phyloP scores from a whole-genome alignment of 164 flowering plant genomes.

The Kalanchoe fedtschenkoi region DNA sequence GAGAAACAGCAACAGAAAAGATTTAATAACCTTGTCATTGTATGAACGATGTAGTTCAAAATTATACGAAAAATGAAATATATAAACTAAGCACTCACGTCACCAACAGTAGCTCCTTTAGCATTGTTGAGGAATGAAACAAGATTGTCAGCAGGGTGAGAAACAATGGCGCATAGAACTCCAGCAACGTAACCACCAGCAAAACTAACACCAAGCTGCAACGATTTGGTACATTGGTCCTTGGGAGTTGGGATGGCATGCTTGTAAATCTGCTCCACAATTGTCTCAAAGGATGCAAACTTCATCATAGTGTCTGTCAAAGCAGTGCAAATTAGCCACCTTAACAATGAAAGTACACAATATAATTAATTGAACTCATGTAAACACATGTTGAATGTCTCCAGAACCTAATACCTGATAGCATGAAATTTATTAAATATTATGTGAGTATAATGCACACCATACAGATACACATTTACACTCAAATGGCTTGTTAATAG shows the following conservation, averaged over 20 bases:
- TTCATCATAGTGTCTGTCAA: slow-evolving; percentile 83
- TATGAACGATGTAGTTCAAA: not conserved
- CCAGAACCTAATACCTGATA: too few relatives aligned
- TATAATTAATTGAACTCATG: not conserved
- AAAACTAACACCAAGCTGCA: slow-evolving; percentile 81
- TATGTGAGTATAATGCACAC: too few relatives aligned
- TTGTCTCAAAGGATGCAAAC: slow-evolving; percentile 83
- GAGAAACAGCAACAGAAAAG: slow-evolving; percentile 7
- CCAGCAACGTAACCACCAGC: slow-evolving; percentile 88
- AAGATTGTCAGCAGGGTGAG: slow-evolving; percentile 89
- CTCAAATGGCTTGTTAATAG: too few relatives aligned
- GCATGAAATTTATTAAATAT: too few relatives aligned
- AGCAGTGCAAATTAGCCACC: not conserved
- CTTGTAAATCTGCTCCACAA: slow-evolving; percentile 70
- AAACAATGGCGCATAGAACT: slow-evolving; percentile 72
- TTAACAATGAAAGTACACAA: not conserved
- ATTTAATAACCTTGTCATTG: not conserved
- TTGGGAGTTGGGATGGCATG: slow-evolving; percentile 58
- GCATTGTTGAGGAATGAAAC: slow-evolving; percentile 87
- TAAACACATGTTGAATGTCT: not conserved
- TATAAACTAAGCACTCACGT: slow-evolving; percentile 34
- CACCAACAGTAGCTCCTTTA: slow-evolving; percentile 79
- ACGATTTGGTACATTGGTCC: slow-evolving; percentile 53
- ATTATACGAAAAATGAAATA: not conserved
- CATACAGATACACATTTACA: too few relatives aligned